These are phyloP conservation scores for Smittium mucronatum DNA, from an alignment of 371 early-diverging fungal genomes.

Conservation along the genomic window DNA sequence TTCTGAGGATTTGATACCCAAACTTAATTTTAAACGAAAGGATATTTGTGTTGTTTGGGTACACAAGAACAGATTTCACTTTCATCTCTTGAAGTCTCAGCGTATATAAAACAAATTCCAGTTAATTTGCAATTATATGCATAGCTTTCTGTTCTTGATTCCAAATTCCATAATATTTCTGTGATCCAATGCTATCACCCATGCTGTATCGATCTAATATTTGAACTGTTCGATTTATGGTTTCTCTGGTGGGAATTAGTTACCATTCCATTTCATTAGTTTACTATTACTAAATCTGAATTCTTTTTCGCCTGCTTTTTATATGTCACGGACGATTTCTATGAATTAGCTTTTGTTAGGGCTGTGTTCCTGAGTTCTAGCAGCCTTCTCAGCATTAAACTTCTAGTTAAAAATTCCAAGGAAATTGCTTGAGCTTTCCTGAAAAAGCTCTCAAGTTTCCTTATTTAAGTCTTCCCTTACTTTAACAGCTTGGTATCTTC, in stretches of 20 bases:
- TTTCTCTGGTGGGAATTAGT: not conserved
- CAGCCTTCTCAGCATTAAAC: conserved; percentile 5
- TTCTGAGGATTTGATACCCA: not conserved
- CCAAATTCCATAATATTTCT: not conserved
- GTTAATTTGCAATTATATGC: not conserved
- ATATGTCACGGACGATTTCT: not conserved
- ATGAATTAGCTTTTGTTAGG: not conserved
- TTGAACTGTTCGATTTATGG: not conserved
- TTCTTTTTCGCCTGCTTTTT: conserved; percentile 4
- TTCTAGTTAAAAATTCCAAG: not conserved
- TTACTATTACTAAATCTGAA: not conserved
- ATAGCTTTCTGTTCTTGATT: not conserved
- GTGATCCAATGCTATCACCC: not conserved
- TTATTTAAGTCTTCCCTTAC: not conserved
- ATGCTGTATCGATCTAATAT: conserved; percentile 1
- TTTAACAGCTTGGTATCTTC: not conserved
- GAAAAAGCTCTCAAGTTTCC: conserved; percentile 13
- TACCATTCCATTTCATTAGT: not conserved
- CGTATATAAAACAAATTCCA: not conserved
- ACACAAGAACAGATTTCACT: not conserved
- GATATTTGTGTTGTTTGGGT: not conserved
- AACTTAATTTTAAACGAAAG: not conserved
- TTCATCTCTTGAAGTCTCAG: not conserved
- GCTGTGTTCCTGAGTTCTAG: not conserved
- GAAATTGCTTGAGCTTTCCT: conserved; percentile 9